Percentiles rank a stretch among this genome's conserved stretches.
Conservation (phyloP, 768 basidiomycete genomes). For the Tricholoma flavovirens region DNA sequence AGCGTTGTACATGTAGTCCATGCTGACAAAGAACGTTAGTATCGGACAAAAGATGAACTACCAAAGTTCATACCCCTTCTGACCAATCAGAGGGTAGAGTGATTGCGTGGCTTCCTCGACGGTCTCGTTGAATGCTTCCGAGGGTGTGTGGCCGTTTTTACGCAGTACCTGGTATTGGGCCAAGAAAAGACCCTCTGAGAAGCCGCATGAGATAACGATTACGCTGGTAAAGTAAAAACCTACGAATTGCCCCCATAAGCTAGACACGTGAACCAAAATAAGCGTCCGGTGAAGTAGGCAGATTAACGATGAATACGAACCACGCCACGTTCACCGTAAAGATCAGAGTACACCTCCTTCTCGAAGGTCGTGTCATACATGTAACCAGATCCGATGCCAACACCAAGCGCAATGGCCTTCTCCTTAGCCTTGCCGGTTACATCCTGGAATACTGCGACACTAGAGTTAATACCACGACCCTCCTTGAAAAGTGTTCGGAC, state of each 20-base stretch:
- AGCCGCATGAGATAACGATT: not conserved
- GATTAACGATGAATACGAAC: constrained; percentile 43
- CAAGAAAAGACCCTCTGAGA: constrained; percentile 90
- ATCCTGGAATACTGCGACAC: constrained; percentile 93
- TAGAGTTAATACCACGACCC: constrained; percentile 97
- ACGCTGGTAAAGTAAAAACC: constrained; percentile 21
- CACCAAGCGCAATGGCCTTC: constrained; percentile 91
- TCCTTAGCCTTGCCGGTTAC: constrained; percentile 97
- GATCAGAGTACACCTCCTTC: constrained; percentile 99
- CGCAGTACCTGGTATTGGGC: constrained; percentile 98
- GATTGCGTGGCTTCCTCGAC: constrained; percentile 99
- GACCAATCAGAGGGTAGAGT: constrained; percentile 93
- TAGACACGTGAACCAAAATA: constrained; percentile 22
- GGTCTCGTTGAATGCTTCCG: constrained; percentile 99
- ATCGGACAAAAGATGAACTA: not conserved
- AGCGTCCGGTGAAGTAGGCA: constrained; percentile 6
- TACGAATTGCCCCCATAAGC: constrained; percentile 97
- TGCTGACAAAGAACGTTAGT: constrained; percentile 37
- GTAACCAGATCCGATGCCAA: constrained; percentile 95
- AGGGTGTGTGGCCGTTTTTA: constrained; percentile 93
- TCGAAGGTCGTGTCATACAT: constrained; percentile 98
- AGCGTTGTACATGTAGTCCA: constrained; percentile 99
- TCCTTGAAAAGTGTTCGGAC: constrained; percentile 99
- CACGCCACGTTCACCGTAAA: constrained; percentile 99
- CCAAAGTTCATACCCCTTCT: constrained; percentile 64